Base-by-base conservation (phyloP, 331 rosid species). In the Pyracantha coccinea region DNA sequence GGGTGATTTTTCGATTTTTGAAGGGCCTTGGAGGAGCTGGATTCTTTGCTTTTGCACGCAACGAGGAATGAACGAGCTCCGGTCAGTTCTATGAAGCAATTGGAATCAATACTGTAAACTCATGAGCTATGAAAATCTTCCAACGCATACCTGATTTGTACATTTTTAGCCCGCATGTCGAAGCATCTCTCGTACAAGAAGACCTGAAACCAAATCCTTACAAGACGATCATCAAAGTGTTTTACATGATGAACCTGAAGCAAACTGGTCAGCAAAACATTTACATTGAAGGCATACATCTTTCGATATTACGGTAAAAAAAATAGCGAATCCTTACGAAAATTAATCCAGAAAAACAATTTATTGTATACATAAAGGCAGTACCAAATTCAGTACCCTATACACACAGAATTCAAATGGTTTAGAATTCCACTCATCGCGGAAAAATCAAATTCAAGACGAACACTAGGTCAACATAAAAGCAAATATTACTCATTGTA, bases 1-100 rank as follows among this genome's bases (percentile, higher is more conserved):
- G 41, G 41, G 3, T 33, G 41, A 33, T 35, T 35, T 20, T 45
- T 78, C 17, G 1, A 29, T 6, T 66, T 76, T 50, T 84, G 83
- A 84, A 92, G 97, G 68, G 92, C 99, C 27, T 83, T 92, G 82
- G 99, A 95, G 85, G 99, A 92, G 53, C 96, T 90, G 31, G 99
- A 95, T 78, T 79, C 88, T 53, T 69, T 89, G 75, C 87, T 95
- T 71, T 81, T 89, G 74, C 89, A n/a, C 29, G 99, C 97, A 41
- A 84, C 91, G 64, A 92, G 99, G 79, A 95, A 90, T 14, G 99
- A 95, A 65, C 86, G 66, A 24, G 93, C 97, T 83, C 83, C 97
- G 0, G 87, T 90, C 66, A 83, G 85, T 68, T 89, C 92, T 11
- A 95, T 92, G 99, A 90, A 86, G 80, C 89, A 87, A 82, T 78